Evolutionary conservation across 805 yeast genomes (phyloP).

Genomic region (Candida xiaguanensis): DNA sequence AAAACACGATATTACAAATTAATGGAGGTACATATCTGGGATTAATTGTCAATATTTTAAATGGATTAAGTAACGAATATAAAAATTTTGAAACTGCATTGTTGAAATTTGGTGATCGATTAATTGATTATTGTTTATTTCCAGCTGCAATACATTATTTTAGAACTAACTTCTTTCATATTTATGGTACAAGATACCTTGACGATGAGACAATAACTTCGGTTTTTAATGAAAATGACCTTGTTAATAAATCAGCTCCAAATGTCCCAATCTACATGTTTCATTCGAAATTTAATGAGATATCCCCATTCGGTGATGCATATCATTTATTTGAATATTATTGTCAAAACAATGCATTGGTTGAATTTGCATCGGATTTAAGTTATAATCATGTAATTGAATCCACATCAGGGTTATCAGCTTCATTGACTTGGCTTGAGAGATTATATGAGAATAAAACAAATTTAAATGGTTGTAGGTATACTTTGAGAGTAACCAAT

Average conservation of each 20-base stretch:
- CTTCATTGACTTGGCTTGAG: constrained; percentile 18
- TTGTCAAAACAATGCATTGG: constrained; percentile 22
- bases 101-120: constrained; percentile 5
- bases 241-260: constrained; percentile 14
- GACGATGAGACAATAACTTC: constrained; percentile 11
- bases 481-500: background rate
- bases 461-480: background rate
- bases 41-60: constrained; percentile 24
- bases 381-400: constrained; percentile 25
- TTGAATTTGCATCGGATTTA: constrained; percentile 25
- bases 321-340: constrained; percentile 21
- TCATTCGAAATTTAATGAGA: constrained; percentile 17
- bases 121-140: constrained; percentile 7
- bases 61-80: constrained; percentile 29
- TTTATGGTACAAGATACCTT: constrained; percentile 15
- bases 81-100: constrained; percentile 15
- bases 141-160: constrained; percentile 9
- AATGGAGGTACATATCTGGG: constrained; percentile 29
- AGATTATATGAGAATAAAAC: background rate
- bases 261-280: constrained; percentile 21
- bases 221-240: constrained; percentile 17
- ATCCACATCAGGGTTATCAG: constrained; percentile 15
- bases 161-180: constrained; percentile 9
- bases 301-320: constrained; percentile 18
- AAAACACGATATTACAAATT: constrained; percentile 18